Evolutionary conservation across 495 filamentous ascomycete species (phyloP).

Genomic region (Xylaria bambusicola): DNA sequence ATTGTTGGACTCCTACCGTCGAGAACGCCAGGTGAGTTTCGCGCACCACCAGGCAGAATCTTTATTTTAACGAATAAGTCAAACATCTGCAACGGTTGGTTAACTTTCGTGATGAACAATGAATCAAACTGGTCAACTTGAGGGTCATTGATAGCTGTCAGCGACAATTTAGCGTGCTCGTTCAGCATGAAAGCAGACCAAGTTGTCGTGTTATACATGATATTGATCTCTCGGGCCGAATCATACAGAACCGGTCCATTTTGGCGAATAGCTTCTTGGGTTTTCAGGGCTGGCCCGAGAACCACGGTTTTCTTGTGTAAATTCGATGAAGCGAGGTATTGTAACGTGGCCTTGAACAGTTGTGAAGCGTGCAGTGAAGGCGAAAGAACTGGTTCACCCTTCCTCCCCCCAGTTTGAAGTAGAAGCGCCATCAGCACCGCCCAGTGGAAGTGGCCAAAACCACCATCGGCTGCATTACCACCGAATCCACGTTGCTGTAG

Average conservation of each 20-base stretch:
- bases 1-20: conserved; percentile 35
- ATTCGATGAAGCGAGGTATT: conserved; percentile 75
- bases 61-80: conserved; percentile 58
- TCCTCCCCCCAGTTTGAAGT: conserved; percentile 70
- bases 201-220: conserved; percentile 87
- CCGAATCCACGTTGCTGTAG: conserved; percentile 82
- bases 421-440: conserved; percentile 74
- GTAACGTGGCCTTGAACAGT: conserved; percentile 87
- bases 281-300: conserved; percentile 40
- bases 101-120: conserved; percentile 74
- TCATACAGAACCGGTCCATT: conserved; percentile 62
- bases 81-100: conserved; percentile 68
- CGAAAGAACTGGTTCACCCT: conserved; percentile 69
- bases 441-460: conserved; percentile 96
- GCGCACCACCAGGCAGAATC: conserved; percentile 18
- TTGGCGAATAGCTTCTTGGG: conserved; percentile 39
- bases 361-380: conserved; percentile 86
- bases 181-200: conserved; percentile 76
- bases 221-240: conserved; percentile 68
- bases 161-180: conserved; percentile 68
- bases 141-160: conserved; percentile 73
- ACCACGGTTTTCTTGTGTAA: conserved; percentile 63
- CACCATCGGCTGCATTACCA: conserved; percentile 66
- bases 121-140: conserved; percentile 77
- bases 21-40: background rate